A percentile compares a stretch with the other conserved stretches of the same genome.
Conservation (phyloP, 164 flowering plant species). For the Macadamia tetraphylla region DNA sequence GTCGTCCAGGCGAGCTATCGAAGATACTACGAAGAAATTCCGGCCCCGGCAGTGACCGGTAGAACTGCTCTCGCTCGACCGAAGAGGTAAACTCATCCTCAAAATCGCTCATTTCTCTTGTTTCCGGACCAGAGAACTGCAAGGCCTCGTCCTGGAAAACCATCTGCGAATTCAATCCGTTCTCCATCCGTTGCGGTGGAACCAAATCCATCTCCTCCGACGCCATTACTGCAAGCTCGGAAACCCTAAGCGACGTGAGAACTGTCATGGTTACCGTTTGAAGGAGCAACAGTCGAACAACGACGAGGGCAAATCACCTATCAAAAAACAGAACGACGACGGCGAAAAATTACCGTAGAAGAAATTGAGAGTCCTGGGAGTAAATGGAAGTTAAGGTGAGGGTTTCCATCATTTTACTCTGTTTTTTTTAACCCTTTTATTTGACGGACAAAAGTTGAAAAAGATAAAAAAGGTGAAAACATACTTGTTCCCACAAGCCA, state of each 20-base stretch:
- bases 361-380: no score
- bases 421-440: no score
- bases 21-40: constrained; percentile 24
- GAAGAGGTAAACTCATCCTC: constrained; percentile 40
- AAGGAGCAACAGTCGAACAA: not conserved
- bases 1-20: constrained; percentile 10
- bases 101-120: constrained; percentile 39
- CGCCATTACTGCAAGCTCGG: constrained; percentile 19
- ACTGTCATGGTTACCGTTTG: not conserved
- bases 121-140: constrained; percentile 40
- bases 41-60: constrained; percentile 16
- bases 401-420: no score
- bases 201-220: constrained; percentile 39
- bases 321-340: no score
- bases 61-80: constrained; percentile 26
- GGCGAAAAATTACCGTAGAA: no score
- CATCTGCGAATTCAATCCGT: constrained; percentile 42
- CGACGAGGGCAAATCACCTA: not conserved
- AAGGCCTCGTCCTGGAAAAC: constrained; percentile 46
- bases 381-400: no score
- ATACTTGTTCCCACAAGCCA: no score
- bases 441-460: no score
- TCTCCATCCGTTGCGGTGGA: constrained; percentile 31
- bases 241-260: constrained; percentile 10
- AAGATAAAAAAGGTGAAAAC: no score